phyloP scores from a whole-genome alignment of 352 stramenopile species.

The Phytophthora sp. region DNA sequence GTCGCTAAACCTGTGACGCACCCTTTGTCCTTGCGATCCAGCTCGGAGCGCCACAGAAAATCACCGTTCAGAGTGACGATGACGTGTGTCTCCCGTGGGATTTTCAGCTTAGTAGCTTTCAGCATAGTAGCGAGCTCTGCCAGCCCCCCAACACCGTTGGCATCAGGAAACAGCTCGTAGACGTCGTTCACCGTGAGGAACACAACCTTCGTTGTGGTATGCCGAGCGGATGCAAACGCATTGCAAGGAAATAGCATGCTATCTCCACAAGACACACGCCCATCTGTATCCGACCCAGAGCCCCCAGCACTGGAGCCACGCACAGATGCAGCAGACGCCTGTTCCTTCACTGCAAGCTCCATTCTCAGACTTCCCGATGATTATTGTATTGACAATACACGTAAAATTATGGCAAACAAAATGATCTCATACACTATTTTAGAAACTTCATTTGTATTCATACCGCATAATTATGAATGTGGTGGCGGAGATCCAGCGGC shows the following conservation, averaged over 20 bases:
- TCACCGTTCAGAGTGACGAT: constrained; percentile 77
- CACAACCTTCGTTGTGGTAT: constrained; percentile 40
- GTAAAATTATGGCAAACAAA: no score
- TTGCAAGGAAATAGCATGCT: constrained; percentile 13
- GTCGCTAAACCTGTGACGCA: constrained; percentile 25
- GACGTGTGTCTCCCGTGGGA: constrained; percentile 42
- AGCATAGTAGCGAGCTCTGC: constrained; percentile 68
- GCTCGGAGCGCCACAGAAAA: constrained; percentile 72
- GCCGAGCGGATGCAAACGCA: not conserved
- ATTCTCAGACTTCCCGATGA: constrained; percentile 2
- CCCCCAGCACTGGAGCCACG: not conserved
- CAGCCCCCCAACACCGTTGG: constrained; percentile 33
- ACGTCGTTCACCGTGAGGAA: constrained; percentile 80
- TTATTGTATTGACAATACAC: no score
- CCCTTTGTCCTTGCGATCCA: constrained; percentile 76
- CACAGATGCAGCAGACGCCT: not conserved
- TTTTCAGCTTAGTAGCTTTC: constrained; percentile 19
- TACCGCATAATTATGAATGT: constrained; percentile 61
- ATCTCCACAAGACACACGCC: not conserved
- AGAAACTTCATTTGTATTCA: no score
- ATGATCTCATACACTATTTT: no score
- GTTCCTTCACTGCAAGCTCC: constrained; percentile 3
- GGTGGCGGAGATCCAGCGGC: constrained; percentile 81
- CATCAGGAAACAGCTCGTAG: constrained; percentile 66
- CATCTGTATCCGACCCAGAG: not conserved